Evolutionary conservation across 805 yeast species (phyloP).

Genomic region (Sungouiozyma intestinalis): DNA sequence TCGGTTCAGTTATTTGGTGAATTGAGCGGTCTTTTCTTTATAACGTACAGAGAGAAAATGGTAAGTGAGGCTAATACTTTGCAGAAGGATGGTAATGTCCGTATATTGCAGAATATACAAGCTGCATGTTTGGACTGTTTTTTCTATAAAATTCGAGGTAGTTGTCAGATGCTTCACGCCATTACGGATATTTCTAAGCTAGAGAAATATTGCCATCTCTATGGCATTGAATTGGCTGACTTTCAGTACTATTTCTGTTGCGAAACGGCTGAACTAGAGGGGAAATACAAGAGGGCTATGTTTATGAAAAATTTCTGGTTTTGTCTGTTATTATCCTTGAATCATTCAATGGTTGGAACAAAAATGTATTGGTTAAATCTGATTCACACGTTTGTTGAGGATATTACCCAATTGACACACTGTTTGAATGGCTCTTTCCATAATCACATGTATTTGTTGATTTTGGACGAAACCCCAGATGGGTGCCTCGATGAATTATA

Average conservation of each 20-base stretch:
- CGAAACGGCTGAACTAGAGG: slow-evolving; percentile 19
- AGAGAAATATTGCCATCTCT: slow-evolving; percentile 35
- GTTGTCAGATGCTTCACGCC: slow-evolving; percentile 21
- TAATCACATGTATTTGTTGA: background rate
- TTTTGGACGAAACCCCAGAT: background rate
- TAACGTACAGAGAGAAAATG: background rate
- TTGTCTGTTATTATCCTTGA: slow-evolving; percentile 33
- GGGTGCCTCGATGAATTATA: background rate
- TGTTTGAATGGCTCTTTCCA: background rate
- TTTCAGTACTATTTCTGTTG: slow-evolving; percentile 16
- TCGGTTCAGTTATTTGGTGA: background rate
- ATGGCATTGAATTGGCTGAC: slow-evolving; percentile 29
- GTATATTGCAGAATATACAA: slow-evolving; percentile 22
- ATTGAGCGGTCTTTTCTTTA: background rate
- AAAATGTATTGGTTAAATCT: background rate
- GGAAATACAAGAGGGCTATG: slow-evolving; percentile 29
- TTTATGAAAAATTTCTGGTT: slow-evolving; percentile 33
- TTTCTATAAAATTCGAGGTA: slow-evolving; percentile 18
- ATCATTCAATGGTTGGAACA: slow-evolving; percentile 1
- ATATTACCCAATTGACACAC: background rate
- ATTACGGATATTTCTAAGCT: slow-evolving; percentile 28
- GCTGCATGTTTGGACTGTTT: slow-evolving; percentile 24
- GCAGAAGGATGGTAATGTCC: slow-evolving; percentile 3
- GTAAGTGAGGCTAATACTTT: slow-evolving; percentile 8
- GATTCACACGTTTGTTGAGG: background rate